Base-by-base conservation (phyloP, 495 filamentous ascomycete species). In the Penicillium flavigenum region DNA sequence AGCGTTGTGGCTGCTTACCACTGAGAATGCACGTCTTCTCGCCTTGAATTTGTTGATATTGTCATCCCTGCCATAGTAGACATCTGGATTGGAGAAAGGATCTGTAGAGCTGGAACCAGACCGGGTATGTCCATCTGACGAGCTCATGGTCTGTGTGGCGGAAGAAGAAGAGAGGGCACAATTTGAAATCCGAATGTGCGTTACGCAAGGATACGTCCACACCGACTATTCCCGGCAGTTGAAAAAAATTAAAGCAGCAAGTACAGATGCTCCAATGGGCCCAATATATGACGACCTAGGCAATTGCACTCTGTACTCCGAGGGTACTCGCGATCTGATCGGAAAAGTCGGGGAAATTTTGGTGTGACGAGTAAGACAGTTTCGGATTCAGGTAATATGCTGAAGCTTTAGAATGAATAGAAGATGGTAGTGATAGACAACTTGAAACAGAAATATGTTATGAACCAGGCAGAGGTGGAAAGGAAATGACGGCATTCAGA, bases 51-150 rank as follows among this genome's bases (percentile, higher is more conserved):
- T 56, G n/a, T 69, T 62, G 10, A 61, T 44, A 26, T 64, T 66
- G 19, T 79, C 73, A 11, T 74, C 65, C 47, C 76, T 65, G 29
- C 79, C 79, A 64, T 82, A 82, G 53, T 82, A 82, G 53, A 79
- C 61, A 52, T 81, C 77, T 11, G 79, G 68, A 32, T 76, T 61
- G 32, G 78, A 76, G 49, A 69, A 78, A 27, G 79, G 79, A 58
- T 82, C 79, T 20, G 72, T 56, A 48, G 73, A 73, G 32, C 62
- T 56, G 42, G 74, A 76, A 39, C 64, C 63, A n/a, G 56, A 50
- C 50, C 70, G 66, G 27, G 62, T 61, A 53, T 56, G 63, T 46
- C 56, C 59, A 51, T 67, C 58, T 61, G 71, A 59, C 62, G 73
- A 73, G 64, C 65, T 71, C 72, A 73, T 72, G 47, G 58, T 75